Conservation (phyloP, 352 stramenopile genomes). For the Lagenidium giganteum region DNA sequence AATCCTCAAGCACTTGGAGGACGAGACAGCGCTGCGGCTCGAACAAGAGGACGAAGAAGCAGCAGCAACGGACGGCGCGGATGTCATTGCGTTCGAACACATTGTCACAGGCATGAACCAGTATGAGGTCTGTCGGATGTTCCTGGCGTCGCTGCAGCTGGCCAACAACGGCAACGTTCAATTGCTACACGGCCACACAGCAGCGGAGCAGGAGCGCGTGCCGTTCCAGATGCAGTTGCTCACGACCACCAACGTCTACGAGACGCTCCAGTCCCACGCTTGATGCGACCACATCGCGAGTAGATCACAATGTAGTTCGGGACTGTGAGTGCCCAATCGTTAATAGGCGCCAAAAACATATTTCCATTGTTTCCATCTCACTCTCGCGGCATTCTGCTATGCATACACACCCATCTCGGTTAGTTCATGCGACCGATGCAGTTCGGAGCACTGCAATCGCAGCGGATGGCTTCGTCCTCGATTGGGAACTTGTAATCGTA, state of each 20-base stretch:
- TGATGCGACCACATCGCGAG: no score
- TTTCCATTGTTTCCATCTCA: no score
- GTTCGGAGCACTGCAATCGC: conserved; percentile 91
- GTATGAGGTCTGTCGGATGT: conserved; percentile 87
- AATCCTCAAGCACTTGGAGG: conserved; percentile 46
- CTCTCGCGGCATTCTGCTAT: no score
- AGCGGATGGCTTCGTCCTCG: conserved; percentile 92
- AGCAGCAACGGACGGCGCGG: conserved; percentile 20
- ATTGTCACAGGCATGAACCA: conserved; percentile 48
- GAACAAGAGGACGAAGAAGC: conserved; percentile 32
- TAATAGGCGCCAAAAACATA: no score
- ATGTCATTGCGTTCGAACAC: conserved; percentile 39
- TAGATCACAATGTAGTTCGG: no score
- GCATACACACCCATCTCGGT: no score
- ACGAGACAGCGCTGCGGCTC: conserved; percentile 3
- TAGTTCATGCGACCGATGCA: conserved; percentile 96
- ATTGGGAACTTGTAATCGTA: conserved; percentile 98
- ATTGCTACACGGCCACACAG: conserved; percentile 66
- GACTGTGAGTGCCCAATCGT: no score
- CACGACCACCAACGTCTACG: conserved; percentile 50
- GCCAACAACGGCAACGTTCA: conserved; percentile 88
- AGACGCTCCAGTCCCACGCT: conserved; percentile 56
- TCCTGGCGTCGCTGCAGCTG: conserved; percentile 89
- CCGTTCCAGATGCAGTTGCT: conserved; percentile 73
- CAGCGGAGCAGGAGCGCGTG: conserved; percentile 42